These are phyloP conservation scores for Colletotrichum graminicola DNA, from an alignment of 2,329 filamentous ascomycete genomes.

Conservation along the genomic window DNA sequence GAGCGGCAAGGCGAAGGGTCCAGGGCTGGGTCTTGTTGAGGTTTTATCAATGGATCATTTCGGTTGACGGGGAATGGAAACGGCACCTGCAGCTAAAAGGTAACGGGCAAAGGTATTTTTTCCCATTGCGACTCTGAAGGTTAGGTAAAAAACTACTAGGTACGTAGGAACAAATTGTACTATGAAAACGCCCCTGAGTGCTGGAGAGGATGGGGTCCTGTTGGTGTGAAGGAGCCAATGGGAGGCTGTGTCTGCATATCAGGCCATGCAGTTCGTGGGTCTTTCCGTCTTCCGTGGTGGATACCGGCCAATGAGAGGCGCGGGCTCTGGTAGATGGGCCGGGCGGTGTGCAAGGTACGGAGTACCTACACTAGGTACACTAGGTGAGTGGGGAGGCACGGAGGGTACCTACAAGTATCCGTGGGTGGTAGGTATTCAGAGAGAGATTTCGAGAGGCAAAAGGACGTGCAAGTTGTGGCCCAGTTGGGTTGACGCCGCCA, in stretches of 20 bases:
- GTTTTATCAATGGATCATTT: conserved; percentile 45
- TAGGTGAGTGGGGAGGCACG: too few species aligned
- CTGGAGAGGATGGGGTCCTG: not conserved
- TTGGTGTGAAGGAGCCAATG: conserved; percentile 22
- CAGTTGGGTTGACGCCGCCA: conserved; percentile 7
- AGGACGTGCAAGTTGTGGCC: conserved; percentile 8
- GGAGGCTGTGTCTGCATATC: conserved; percentile 23
- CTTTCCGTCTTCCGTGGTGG: conserved; percentile 38
- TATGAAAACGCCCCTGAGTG: conserved; percentile 33
- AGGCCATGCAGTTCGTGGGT: conserved; percentile 34
- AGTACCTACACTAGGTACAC: too few species aligned
- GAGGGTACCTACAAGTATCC: too few species aligned
- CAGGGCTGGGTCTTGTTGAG: conserved; percentile 42
- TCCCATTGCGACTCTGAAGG: conserved; percentile 1
- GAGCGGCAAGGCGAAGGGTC: conserved; percentile 31
- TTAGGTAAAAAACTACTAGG: not conserved
- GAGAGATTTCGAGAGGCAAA: conserved; percentile 24
- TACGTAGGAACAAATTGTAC: conserved; percentile 20
- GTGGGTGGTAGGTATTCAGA: not conserved
- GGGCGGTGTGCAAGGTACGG: conserved; percentile 33
- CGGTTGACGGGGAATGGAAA: conserved; percentile 42
- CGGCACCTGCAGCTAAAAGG: conserved; percentile 26
- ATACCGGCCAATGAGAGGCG: conserved; percentile 6
- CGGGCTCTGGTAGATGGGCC: conserved; percentile 21
- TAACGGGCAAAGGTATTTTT: conserved; percentile 4